Conservation (phyloP, 1,284 basidiomycete species). For the Fomitopsis pinicola region DNA sequence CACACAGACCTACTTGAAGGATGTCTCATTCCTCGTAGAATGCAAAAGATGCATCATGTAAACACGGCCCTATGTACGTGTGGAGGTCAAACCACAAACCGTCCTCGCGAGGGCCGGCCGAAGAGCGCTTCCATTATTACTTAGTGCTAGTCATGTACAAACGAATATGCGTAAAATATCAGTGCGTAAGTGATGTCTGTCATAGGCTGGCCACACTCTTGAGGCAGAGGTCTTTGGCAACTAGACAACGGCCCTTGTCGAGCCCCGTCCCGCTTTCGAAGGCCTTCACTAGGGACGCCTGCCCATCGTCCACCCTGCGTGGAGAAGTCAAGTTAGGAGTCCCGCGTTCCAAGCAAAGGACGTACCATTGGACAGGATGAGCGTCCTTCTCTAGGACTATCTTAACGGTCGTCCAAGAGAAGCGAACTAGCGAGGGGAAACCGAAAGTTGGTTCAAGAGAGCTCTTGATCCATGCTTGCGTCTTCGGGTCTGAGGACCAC, state of each 20-base stretch:
- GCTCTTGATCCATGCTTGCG: slow-evolving; percentile 79
- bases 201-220: slow-evolving; percentile 53
- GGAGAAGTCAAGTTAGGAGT: background rate
- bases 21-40: too few species aligned
- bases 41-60: too few species aligned
- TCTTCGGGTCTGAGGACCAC: slow-evolving; percentile 75
- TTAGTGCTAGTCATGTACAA: too few species aligned
- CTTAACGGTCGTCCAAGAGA: slow-evolving; percentile 96
- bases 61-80: too few species aligned
- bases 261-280: slow-evolving; percentile 65
- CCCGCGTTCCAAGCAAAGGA: background rate
- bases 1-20: too few species aligned
- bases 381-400: slow-evolving; percentile 80
- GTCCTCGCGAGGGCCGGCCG: too few species aligned
- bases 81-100: too few species aligned
- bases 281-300: slow-evolving; percentile 69
- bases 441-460: slow-evolving; percentile 90
- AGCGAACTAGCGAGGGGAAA: slow-evolving; percentile 86
- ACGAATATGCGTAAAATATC: background rate
- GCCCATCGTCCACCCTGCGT: slow-evolving; percentile 75
- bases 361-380: slow-evolving; percentile 77
- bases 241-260: slow-evolving; percentile 64
- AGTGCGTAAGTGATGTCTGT: background rate
- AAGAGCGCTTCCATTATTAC: too few species aligned
- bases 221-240: slow-evolving; percentile 71